Base-by-base conservation (phyloP, 2,329 filamentous ascomycete genomes). In the Colletotrichum tofieldiae region DNA sequence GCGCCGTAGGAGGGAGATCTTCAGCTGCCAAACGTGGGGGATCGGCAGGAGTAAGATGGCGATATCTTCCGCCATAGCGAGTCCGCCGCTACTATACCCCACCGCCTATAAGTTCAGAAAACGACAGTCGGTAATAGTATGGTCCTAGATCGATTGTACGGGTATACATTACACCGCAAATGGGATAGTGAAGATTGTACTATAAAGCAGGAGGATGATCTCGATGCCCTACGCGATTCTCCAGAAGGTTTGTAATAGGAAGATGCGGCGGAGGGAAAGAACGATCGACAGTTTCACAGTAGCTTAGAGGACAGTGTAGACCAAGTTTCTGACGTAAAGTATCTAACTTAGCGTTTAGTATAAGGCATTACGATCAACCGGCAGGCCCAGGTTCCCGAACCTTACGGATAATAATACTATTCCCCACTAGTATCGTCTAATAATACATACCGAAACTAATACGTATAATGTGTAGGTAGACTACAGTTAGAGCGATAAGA, bases 1-100 rank as follows among this genome's bases (percentile, higher is more conserved):
- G 39, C 18, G 16, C 26, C 23, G 37, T 7, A 7, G 16, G 59
- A 67, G 43, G 45, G 69, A 59, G 62, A 76, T 49, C 78, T 80
- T 66, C 76, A 52, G 49, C 49, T 52, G n/a, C 49, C 20, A 52
- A 11, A 52, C 8, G 20, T 52, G 20, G 49, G n/a, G 49, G 49
- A 52, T 52, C 20, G 20, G 49, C 12, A 52, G 49, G 12, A 52
- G 49, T 29, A 52, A 52, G 49, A 52, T 52, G 20, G 49, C 20
- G 23, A 52, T 52, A 29, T 52, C 49, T 52, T 52, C 26, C 20
- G n/a, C 26, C 20, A 52, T 52, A 29, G 49, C 20, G 20, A 52
- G 49, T 52, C 49, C 20, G 12, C 49, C 20, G 26, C 49, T 52
- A 12, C 49, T 52, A 8, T 52, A 52, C 11, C 49, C 49, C 20